These are phyloP conservation scores for Aspergillus olivimuriae DNA, from an alignment of 495 filamentous ascomycete genomes.

Conservation along the genomic window DNA sequence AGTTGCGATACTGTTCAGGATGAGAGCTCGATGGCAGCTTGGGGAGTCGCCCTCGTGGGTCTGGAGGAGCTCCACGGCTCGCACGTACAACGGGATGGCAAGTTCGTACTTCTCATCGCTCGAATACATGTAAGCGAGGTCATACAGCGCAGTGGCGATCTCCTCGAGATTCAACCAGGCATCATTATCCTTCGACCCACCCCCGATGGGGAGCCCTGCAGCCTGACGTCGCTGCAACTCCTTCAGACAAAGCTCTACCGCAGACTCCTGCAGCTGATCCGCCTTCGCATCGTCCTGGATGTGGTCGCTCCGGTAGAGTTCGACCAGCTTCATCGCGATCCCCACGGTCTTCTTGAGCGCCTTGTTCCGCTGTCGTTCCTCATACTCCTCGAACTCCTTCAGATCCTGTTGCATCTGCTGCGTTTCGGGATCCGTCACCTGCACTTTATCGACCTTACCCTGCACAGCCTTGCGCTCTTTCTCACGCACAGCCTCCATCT, in stretches of 20 bases:
- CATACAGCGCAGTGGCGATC: constrained; percentile 62
- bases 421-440: constrained; percentile 20
- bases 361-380: constrained; percentile 57
- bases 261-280: constrained; percentile 68
- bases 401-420: constrained; percentile 26
- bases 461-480: constrained; percentile 16
- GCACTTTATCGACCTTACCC: constrained; percentile 12
- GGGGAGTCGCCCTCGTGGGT: constrained; percentile 34
- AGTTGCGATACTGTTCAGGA: constrained; percentile 38
- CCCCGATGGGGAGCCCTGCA: constrained; percentile 46
- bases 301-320: constrained; percentile 56
- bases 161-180: constrained; percentile 68
- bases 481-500: constrained; percentile 23
- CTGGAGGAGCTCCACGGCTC: constrained; percentile 58
- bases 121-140: constrained; percentile 68
- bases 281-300: constrained; percentile 52
- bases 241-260: constrained; percentile 71
- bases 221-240: constrained; percentile 62
- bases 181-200: constrained; percentile 49
- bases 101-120: constrained; percentile 63
- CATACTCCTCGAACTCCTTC: constrained; percentile 33
- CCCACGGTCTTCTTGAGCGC: constrained; percentile 66
- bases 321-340: constrained; percentile 72
- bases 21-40: constrained; percentile 65
- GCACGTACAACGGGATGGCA: constrained; percentile 81